These are phyloP conservation scores for Trichocomaceae sp. DNA, from an alignment of 2,329 filamentous ascomycete species.

Conservation along the genomic window DNA sequence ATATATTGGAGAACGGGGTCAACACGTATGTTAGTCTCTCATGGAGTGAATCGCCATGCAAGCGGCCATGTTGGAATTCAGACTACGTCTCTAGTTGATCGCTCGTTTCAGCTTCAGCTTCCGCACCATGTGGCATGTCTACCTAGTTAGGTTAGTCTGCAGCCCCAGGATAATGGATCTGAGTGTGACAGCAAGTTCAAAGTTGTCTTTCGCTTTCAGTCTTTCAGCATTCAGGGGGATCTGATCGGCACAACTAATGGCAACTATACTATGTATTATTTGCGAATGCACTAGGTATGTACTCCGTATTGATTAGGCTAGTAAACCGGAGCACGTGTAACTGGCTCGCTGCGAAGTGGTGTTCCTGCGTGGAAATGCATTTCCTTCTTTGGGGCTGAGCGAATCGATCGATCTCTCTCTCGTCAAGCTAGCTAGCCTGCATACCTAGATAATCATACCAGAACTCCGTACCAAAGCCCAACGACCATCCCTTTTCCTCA, in stretches of 20 bases:
- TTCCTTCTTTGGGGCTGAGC: not conserved
- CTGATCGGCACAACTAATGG: too few relatives aligned
- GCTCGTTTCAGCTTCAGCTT: not conserved
- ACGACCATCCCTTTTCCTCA: too few relatives aligned
- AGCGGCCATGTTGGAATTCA: not conserved
- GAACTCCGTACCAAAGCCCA: too few relatives aligned
- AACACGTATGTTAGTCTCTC: too few relatives aligned
- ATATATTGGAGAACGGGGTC: not conserved
- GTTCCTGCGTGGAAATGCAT: not conserved
- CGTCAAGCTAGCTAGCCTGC: too few relatives aligned
- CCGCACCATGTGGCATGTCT: not conserved
- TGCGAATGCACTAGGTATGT: not conserved
- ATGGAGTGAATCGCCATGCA: not conserved
- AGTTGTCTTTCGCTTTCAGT: too few relatives aligned
- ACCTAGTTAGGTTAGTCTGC: not conserved
- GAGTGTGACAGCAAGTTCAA: too few relatives aligned
- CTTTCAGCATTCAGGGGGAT: too few relatives aligned
- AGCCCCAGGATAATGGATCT: too few relatives aligned
- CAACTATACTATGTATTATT: not conserved
- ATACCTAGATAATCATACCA: too few relatives aligned
- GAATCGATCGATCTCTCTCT: not conserved
- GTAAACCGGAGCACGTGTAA: not conserved
- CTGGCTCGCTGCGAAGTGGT: too few relatives aligned
- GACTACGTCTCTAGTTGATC: too few relatives aligned
- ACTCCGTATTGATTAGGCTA: not conserved